A percentile compares a stretch with the other conserved stretches of the same genome.
phyloP scores from a whole-genome alignment of 768 basidiomycete genomes.

The Polyporus arcularius region DNA sequence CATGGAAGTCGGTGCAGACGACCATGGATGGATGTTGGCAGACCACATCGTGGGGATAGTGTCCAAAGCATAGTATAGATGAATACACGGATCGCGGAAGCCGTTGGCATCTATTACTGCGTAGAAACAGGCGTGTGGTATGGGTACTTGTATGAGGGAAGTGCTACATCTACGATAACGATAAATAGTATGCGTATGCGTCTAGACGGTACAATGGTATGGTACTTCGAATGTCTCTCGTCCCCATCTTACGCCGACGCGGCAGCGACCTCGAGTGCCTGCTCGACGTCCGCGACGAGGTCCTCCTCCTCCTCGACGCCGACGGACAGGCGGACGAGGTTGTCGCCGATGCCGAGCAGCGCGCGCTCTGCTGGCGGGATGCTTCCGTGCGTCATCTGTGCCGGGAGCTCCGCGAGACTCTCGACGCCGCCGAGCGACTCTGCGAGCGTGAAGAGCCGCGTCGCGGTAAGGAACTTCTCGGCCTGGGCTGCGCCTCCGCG shows the following conservation, averaged over 20 bases:
- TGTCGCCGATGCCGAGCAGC: conserved; percentile 73
- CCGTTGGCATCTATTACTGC: neutral
- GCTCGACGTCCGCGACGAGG: conserved; percentile 68
- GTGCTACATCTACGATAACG: neutral
- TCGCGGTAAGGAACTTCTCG: conserved; percentile 64
- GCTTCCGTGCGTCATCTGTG: conserved; percentile 85
- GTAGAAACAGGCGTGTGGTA: neutral
- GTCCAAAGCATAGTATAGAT: neutral
- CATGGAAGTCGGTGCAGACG: conserved; percentile 15
- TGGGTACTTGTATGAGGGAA: neutral
- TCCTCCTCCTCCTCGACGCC: conserved; percentile 91
- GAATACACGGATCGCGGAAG: neutral
- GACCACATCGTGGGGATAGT: conserved; percentile 19
- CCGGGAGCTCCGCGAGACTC: conserved; percentile 84
- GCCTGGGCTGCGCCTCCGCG: conserved; percentile 54
- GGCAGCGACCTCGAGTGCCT: conserved; percentile 55
- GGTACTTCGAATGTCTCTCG: neutral
- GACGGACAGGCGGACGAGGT: conserved; percentile 78
- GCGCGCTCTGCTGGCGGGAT: conserved; percentile 70
- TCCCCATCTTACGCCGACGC: neutral
- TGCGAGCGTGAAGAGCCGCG: conserved; percentile 76
- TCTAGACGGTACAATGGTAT: neutral
- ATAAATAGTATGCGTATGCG: neutral
- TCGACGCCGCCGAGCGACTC: conserved; percentile 94
- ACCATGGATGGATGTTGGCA: conserved; percentile 13